A percentile compares a stretch with the other conserved stretches of the same genome.
Evolutionary conservation across 257 asterid species (phyloP).

Genomic region (Leonotis leonurus): DNA sequence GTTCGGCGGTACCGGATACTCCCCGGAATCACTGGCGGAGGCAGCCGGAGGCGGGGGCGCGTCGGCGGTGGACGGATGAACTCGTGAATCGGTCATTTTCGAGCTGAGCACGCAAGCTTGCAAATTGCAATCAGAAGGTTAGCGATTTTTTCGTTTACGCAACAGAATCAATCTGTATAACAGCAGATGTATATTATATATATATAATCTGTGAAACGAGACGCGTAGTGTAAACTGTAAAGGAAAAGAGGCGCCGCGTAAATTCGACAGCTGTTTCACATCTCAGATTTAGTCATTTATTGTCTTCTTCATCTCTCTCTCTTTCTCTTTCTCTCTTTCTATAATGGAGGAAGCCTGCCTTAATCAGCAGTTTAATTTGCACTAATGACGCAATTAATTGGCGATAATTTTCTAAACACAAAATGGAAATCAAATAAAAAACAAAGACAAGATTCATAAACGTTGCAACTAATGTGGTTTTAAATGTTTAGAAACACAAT

Average conservation of each 20-base stretch:
- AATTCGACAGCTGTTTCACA: conserved; percentile 13
- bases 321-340: too few relatives aligned
- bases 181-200: too few relatives aligned
- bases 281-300: neutral
- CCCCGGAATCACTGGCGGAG: conserved; percentile 13
- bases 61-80: conserved; percentile 31
- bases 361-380: too few relatives aligned
- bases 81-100: conserved; percentile 28
- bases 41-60: neutral
- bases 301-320: too few relatives aligned
- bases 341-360: too few relatives aligned
- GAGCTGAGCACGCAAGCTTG: neutral
- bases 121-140: conserved; percentile 10
- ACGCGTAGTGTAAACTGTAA: too few relatives aligned
- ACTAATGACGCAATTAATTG: too few relatives aligned
- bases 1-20: conserved; percentile 18
- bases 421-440: neutral
- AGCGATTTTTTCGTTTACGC: neutral
- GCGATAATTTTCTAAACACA: neutral
- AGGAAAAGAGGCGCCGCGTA: too few relatives aligned
- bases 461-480: neutral
- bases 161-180: neutral
- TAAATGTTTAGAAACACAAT: neutral
- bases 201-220: too few relatives aligned
- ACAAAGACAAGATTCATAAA: neutral